Conservation (phyloP, 441 rosid genomes). For the Euphorbia schlechtendalii region DNA sequence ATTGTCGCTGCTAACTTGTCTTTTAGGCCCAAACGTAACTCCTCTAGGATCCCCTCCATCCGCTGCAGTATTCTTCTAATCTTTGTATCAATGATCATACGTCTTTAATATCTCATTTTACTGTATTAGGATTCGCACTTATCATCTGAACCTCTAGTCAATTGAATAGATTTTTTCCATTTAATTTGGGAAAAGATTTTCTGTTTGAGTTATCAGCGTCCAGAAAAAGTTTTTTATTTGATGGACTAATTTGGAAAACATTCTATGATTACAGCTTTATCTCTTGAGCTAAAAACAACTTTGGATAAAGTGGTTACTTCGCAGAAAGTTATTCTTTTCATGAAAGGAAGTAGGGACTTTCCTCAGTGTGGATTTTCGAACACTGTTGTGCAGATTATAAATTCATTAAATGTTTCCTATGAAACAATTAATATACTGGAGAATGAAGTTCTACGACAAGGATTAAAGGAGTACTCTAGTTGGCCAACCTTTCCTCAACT, state of each 20-base stretch:
- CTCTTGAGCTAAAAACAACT: constrained; percentile 61
- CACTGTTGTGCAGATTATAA: constrained; percentile 83
- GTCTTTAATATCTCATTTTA: not conserved
- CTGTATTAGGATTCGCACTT: not conserved
- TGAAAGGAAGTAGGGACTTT: constrained; percentile 87
- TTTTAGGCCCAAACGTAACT: no score
- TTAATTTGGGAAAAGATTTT: not conserved
- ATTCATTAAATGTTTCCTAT: constrained; percentile 58
- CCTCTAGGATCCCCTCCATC: no score
- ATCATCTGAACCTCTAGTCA: not conserved
- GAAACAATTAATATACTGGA: constrained; percentile 71
- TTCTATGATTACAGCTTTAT: constrained; percentile 32
- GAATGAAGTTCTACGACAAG: constrained; percentile 76
- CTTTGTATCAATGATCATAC: not conserved
- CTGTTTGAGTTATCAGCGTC: not conserved
- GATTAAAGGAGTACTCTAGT: constrained; percentile 77
- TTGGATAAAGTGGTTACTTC: constrained; percentile 70
- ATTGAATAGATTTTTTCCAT: not conserved
- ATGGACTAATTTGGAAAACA: not conserved
- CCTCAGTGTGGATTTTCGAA: constrained; percentile 94
- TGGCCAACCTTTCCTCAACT: constrained; percentile 99
- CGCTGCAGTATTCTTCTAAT: constrained; percentile 12
- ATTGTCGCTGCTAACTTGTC: not conserved
- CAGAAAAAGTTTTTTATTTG: not conserved
- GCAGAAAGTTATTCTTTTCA: constrained; percentile 67